Evolutionary conservation across 2,329 filamentous ascomycete genomes (phyloP).

Genomic region (Microascus cirrosus): DNA sequence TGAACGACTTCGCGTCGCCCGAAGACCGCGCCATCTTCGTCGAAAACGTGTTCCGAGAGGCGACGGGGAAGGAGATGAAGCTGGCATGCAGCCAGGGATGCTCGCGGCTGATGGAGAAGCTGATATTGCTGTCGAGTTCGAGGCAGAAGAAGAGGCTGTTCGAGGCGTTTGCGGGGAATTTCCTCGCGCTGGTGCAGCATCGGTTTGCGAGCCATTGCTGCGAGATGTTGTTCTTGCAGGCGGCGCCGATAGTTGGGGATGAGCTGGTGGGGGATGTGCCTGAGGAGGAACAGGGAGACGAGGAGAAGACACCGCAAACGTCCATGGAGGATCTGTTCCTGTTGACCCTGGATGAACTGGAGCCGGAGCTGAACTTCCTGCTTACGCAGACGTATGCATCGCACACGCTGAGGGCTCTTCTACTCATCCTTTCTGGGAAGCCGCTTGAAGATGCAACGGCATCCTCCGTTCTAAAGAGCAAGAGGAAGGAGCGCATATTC

Average conservation of each 20-base stretch:
- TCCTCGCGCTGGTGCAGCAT: slow-evolving; percentile 83
- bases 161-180: slow-evolving; percentile 73
- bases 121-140: slow-evolving; percentile 72
- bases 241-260: slow-evolving; percentile 65
- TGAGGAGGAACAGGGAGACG: slow-evolving; percentile 41
- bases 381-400: slow-evolving; percentile 85
- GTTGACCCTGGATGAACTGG: slow-evolving; percentile 74
- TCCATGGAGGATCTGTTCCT: slow-evolving; percentile 77
- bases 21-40: slow-evolving; percentile 66
- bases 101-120: slow-evolving; percentile 80
- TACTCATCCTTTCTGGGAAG: slow-evolving; percentile 76
- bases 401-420: slow-evolving; percentile 74
- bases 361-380: slow-evolving; percentile 70
- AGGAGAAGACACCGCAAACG: slow-evolving; percentile 21
- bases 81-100: slow-evolving; percentile 92
- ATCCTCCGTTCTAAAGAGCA: slow-evolving; percentile 74
- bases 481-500: slow-evolving; percentile 76
- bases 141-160: slow-evolving; percentile 81
- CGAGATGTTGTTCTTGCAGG: slow-evolving; percentile 80
- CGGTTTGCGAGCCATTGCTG: slow-evolving; percentile 96
- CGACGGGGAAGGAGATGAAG: slow-evolving; percentile 87
- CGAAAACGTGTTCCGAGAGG: slow-evolving; percentile 76
- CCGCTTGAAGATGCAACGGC: slow-evolving; percentile 60
- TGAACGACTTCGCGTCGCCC: slow-evolving; percentile 71
- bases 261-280: slow-evolving; percentile 49